phyloP scores from a whole-genome alignment of 2,329 filamentous ascomycete genomes.

The Fusarium equiseti region DNA sequence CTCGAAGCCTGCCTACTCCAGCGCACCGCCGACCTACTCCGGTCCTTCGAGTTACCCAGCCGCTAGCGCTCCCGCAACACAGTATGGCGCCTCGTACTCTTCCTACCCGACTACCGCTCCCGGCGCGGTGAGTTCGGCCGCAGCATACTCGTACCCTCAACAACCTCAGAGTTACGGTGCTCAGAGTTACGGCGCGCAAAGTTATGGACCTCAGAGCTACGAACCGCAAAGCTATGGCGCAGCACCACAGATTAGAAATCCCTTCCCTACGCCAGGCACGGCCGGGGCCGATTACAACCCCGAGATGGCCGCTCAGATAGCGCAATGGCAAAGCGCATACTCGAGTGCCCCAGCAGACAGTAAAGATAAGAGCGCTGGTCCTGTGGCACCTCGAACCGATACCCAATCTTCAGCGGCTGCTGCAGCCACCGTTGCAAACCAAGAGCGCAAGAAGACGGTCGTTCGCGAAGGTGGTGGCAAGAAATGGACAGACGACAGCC shows the following conservation, averaged over 20 bases:
- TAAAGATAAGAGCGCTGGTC: slow-evolving; percentile 50
- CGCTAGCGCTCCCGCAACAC: slow-evolving; percentile 50
- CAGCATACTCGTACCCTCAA: slow-evolving; percentile 47
- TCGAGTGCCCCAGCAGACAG: slow-evolving; percentile 67
- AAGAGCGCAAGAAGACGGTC: slow-evolving; percentile 84
- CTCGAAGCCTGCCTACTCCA: slow-evolving; percentile 55
- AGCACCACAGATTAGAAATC: slow-evolving; percentile 80
- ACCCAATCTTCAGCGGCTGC: slow-evolving; percentile 55
- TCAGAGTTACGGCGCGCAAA: slow-evolving; percentile 54
- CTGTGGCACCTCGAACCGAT: slow-evolving; percentile 48
- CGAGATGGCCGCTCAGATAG: slow-evolving; percentile 90
- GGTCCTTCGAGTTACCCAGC: slow-evolving; percentile 52
- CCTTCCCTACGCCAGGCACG: slow-evolving; percentile 75
- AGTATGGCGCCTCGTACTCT: slow-evolving; percentile 60
- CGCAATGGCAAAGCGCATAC: slow-evolving; percentile 95
- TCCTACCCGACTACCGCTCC: slow-evolving; percentile 52
- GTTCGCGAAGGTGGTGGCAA: slow-evolving; percentile 89
- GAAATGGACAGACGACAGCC: slow-evolving; percentile 87
- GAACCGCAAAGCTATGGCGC: slow-evolving; percentile 55
- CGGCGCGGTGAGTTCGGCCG: slow-evolving; percentile 46
- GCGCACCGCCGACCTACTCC: slow-evolving; percentile 45
- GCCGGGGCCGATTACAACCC: slow-evolving; percentile 68
- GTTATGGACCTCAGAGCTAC: slow-evolving; percentile 44
- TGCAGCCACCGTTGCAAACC: slow-evolving; percentile 44
- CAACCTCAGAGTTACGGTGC: slow-evolving; percentile 34